Evolutionary conservation across 1,284 basidiomycete species (phyloP).

Genomic region (Leccinum subrobustum): DNA sequence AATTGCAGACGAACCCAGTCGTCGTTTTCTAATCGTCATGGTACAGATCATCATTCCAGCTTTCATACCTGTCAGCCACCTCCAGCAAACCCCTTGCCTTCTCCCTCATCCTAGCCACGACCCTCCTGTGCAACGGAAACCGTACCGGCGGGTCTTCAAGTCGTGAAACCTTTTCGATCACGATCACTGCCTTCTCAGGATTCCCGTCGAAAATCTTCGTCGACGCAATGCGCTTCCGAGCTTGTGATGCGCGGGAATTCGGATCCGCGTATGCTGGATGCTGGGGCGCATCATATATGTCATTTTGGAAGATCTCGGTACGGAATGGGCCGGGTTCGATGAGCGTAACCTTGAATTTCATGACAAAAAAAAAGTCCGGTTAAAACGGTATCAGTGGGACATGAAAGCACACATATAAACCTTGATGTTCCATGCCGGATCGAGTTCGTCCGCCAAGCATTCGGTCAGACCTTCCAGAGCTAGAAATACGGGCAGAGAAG

Average conservation of each 20-base stretch:
- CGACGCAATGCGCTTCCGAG: conserved; percentile 1
- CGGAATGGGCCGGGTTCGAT: conserved; percentile 27
- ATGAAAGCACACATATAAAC: conserved; percentile 7
- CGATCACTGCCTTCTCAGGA: conserved; percentile 14
- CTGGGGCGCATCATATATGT: neutral
- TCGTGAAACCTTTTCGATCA: conserved; percentile 19
- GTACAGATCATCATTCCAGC: conserved; percentile 25
- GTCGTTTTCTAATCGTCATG: neutral
- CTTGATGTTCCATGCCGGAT: conserved; percentile 35
- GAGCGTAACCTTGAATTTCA: conserved; percentile 17
- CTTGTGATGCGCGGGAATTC: neutral
- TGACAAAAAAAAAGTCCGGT: neutral
- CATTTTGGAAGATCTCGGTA: conserved; percentile 12
- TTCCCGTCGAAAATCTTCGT: conserved; percentile 13
- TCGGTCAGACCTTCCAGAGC: conserved; percentile 33
- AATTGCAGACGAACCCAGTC: neutral
- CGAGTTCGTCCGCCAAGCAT: conserved; percentile 23
- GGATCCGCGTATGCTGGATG: conserved; percentile 27
- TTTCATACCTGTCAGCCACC: conserved; percentile 18
- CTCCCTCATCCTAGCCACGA: conserved; percentile 10
- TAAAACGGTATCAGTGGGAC: neutral
- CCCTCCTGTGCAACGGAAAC: conserved; percentile 20
- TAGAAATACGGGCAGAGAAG: conserved; percentile 2
- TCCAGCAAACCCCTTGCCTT: conserved; percentile 22
- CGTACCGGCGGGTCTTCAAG: conserved; percentile 21